These are phyloP conservation scores for Penicillium sp. DNA, from an alignment of 2,329 filamentous ascomycete genomes.

Conservation along the genomic window DNA sequence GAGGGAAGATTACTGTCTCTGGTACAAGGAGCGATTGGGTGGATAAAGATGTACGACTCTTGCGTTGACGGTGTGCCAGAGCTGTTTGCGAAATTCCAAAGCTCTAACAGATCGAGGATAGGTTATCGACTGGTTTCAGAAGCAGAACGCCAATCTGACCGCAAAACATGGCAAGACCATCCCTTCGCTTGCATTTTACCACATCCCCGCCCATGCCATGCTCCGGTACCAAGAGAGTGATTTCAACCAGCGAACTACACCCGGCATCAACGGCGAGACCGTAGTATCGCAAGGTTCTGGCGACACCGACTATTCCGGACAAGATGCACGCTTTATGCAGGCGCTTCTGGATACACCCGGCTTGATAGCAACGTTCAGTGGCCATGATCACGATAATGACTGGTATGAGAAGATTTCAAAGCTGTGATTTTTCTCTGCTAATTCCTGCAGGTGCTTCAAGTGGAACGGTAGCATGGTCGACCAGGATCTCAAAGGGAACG, in stretches of 20 bases:
- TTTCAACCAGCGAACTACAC: slow-evolving; percentile 46
- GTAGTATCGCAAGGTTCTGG: slow-evolving; percentile 28
- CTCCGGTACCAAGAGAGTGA: slow-evolving; percentile 47
- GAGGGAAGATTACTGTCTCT: slow-evolving; percentile 23
- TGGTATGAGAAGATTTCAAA: slow-evolving; percentile 54
- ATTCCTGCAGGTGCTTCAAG: slow-evolving; percentile 41
- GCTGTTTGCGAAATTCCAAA: not conserved
- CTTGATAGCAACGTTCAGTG: slow-evolving; percentile 62
- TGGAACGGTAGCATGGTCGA: slow-evolving; percentile 34
- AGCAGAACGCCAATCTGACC: slow-evolving; percentile 34
- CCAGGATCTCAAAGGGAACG: slow-evolving; percentile 45
- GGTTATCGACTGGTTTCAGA: slow-evolving; percentile 49
- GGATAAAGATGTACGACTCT: slow-evolving; percentile 34
- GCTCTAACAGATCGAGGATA: slow-evolving; percentile 4
- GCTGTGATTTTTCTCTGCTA: slow-evolving; percentile 34
- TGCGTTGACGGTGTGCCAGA: not conserved
- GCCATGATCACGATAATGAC: slow-evolving; percentile 67
- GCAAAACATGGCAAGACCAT: slow-evolving; percentile 38
- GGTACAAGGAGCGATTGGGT: slow-evolving; percentile 49
- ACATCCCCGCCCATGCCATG: slow-evolving; percentile 54
- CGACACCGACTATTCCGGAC: slow-evolving; percentile 37
- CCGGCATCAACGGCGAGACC: slow-evolving; percentile 53
- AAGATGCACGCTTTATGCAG: slow-evolving; percentile 65
- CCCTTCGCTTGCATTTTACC: slow-evolving; percentile 58
- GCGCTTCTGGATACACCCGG: slow-evolving; percentile 59